phyloP scores from a whole-genome alignment of 768 basidiomycete genomes.

The Leccinum uliginosum region DNA sequence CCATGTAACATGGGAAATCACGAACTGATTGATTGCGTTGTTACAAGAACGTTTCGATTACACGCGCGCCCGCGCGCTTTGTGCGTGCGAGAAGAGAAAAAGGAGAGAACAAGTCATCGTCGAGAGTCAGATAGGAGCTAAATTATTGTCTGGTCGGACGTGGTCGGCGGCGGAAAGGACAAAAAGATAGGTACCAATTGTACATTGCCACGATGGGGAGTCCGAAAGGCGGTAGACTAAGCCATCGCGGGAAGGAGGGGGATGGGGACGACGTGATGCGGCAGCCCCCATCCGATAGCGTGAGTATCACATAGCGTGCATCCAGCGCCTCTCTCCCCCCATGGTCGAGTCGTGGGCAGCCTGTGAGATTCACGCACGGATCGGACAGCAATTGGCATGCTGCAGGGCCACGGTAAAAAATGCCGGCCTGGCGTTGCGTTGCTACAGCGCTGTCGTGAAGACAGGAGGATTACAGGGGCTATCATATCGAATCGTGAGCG shows the following conservation, averaged over 20 bases:
- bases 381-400: neutral
- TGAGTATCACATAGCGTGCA: slow-evolving; percentile 1
- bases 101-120: neutral
- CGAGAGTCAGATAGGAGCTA: slow-evolving; percentile 21
- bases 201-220: slow-evolving; percentile 4
- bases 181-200: slow-evolving; percentile 20
- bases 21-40: slow-evolving; percentile 12
- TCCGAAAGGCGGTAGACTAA: slow-evolving; percentile 9
- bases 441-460: slow-evolving; percentile 3
- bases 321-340: neutral
- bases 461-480: slow-evolving; percentile 1
- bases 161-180: slow-evolving; percentile 11
- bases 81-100: neutral
- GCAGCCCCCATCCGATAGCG: slow-evolving; percentile 10
- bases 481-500: slow-evolving; percentile 12
- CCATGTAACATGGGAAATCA: slow-evolving; percentile 22
- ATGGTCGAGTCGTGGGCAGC: neutral
- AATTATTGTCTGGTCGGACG: slow-evolving; percentile 8
- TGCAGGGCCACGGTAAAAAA: neutral
- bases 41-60: slow-evolving; percentile 15
- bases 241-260: slow-evolving; percentile 16
- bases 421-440: slow-evolving; percentile 2
- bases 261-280: neutral
- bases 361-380: slow-evolving; percentile 13
- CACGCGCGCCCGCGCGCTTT: slow-evolving; percentile 10